These are phyloP conservation scores for Seiridium cupressi DNA, from an alignment of 2,329 filamentous ascomycete genomes.

Conservation along the genomic window DNA sequence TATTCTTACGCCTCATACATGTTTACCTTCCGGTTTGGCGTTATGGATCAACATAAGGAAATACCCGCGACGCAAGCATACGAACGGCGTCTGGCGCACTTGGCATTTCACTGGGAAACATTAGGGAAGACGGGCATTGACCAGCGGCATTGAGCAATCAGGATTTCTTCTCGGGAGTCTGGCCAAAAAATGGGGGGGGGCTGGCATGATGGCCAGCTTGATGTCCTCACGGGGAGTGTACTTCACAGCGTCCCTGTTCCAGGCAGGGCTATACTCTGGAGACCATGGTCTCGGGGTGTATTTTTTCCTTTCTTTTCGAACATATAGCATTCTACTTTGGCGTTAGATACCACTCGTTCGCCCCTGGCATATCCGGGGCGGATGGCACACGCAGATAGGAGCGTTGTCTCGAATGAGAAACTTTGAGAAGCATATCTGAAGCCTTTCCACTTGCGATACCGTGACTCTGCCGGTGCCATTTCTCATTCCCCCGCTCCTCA, in stretches of 20 bases:
- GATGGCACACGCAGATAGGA: constrained; percentile 26
- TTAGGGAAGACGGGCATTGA: neutral
- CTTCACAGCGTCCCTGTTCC: neutral
- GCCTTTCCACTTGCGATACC: too few relatives aligned
- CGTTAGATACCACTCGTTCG: constrained; percentile 25
- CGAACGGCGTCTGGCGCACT: neutral
- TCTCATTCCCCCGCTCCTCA: too few relatives aligned
- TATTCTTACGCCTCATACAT: neutral
- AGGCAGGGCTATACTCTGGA: neutral
- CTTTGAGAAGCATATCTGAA: constrained; percentile 3
- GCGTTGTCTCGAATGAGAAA: constrained; percentile 20
- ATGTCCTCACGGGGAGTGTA: neutral
- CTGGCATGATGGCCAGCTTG: neutral
- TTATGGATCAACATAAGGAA: neutral
- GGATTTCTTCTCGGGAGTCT: neutral
- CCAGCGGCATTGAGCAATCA: neutral
- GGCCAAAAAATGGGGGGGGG: neutral
- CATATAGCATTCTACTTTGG: constrained; percentile 7
- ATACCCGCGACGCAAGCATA: constrained; percentile 5
- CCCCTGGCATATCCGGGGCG: constrained; percentile 15
- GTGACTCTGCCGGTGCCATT: too few relatives aligned
- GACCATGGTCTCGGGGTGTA: neutral
- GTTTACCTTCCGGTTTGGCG: neutral
- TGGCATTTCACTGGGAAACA: neutral
- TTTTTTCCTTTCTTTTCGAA: neutral